Evolutionary conservation across 768 basidiomycete genomes (phyloP).

Genomic region (Trametes maxima): DNA sequence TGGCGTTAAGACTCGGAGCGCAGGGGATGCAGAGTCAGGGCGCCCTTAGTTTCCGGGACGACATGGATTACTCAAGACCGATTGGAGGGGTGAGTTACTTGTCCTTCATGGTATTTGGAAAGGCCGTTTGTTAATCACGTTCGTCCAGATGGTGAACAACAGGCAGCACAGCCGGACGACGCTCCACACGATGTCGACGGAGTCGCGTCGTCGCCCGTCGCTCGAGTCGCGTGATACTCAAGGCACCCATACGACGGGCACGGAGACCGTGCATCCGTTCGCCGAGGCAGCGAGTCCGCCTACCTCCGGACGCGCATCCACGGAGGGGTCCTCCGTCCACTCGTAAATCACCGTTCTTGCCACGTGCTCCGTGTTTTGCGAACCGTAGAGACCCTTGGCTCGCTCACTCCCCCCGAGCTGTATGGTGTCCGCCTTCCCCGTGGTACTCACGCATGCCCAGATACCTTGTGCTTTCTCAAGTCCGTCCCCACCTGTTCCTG

Average conservation of each 20-base stretch:
- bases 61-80: slow-evolving; percentile 33
- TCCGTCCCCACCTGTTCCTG: background rate
- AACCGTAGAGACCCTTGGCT: background rate
- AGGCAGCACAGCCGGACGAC: slow-evolving; percentile 28
- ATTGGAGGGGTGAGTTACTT: slow-evolving; percentile 29
- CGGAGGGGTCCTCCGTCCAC: background rate
- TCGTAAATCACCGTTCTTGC: background rate
- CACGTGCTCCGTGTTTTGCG: background rate
- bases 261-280: background rate
- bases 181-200: slow-evolving; percentile 23
- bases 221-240: slow-evolving; percentile 13
- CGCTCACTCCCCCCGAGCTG: background rate
- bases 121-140: background rate
- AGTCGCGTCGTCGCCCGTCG: slow-evolving; percentile 4
- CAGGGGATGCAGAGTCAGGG: slow-evolving; percentile 30
- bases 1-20: slow-evolving; percentile 13
- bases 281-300: background rate
- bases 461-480: background rate
- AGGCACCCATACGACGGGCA: background rate
- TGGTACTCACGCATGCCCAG: background rate
- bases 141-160: slow-evolving; percentile 23
- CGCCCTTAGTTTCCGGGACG: slow-evolving; percentile 32
- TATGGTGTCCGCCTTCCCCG: background rate
- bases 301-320: no score
- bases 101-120: background rate